Evolutionary conservation across 2,329 filamentous ascomycete genomes (phyloP), one percentile per base, ranked within the genome.

Genomic region (Dactylellina drechsleri): DNA sequence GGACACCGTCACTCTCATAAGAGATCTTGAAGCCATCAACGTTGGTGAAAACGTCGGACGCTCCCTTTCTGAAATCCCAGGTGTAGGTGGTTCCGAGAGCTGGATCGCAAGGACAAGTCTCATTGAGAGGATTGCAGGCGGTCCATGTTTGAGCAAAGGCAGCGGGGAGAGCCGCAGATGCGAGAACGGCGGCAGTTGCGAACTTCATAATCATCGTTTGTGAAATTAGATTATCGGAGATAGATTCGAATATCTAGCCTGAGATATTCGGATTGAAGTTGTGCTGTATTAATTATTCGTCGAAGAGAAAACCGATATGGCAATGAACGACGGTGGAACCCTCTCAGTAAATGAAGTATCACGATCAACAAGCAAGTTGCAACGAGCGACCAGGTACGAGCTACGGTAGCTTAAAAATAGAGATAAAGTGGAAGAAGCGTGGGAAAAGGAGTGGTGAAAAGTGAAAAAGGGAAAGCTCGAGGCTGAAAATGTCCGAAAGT

Each of bases 1-100:
- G 87, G 40, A 87, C 93, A 73, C 95, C 95, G 81, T 93, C 87
- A 68, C 85, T 85, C 81, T 86, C 87, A 83, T 97, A 98, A 1
- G 88, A 88, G 2, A 91, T 89, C n/a, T 84, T 85, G 66, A 91
- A 59, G 93, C 93, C 31, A 85, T 83, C 76, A 5, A 43, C 91
- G 91, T 78, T 90, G 84, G 47, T 87, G 90, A 74, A 1, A 2
- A 57, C 57, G 45, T 62, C 66, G 15, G 28, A 57, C 36, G 66
- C 50, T 18, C 70, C 70, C 41, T 67, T 67, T 49, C 41, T 67
- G 62, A 74, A 74, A 54, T 74, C 70, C 52, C 41, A 67, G 12
- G 62, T 54, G 49, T 79, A 79, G 45, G 73, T 78, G 1, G 74
- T 76, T 36, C 78, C 68, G 20, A 79, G 76, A 47, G 77, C 78